A percentile compares a stretch with the other conserved stretches of the same genome.
Conservation (phyloP, 1,284 basidiomycete species). For the Phenoliferia sp. region DNA sequence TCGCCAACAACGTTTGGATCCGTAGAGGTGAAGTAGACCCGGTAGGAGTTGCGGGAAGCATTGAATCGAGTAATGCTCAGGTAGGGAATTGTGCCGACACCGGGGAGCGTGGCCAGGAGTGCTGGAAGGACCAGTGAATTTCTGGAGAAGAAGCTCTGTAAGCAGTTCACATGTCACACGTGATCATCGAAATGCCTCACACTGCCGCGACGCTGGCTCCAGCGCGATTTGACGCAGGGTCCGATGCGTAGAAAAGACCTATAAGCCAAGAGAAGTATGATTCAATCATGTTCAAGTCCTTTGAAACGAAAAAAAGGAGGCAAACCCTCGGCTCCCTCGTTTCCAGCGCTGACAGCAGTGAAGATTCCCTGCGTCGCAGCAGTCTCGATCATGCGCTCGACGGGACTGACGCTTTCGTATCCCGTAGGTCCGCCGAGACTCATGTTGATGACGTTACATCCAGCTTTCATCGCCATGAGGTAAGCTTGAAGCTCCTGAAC, state of each 20-base stretch:
- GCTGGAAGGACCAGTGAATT: background rate
- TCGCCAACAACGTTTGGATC: slow-evolving; percentile 47
- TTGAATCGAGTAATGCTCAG: slow-evolving; percentile 22
- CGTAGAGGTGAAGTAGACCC: slow-evolving; percentile 38
- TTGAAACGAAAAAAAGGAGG: background rate
- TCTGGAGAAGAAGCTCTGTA: background rate
- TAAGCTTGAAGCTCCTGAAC: background rate
- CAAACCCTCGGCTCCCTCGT: slow-evolving; percentile 26
- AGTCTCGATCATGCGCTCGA: slow-evolving; percentile 10
- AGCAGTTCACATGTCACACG: too few relatives aligned
- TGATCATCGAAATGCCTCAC: background rate
- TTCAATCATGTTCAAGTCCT: background rate
- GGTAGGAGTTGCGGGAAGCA: slow-evolving; percentile 22
- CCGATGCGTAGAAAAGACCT: slow-evolving; percentile 22
- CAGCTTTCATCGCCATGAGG: slow-evolving; percentile 2
- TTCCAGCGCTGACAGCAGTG: slow-evolving; percentile 17
- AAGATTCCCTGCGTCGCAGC: slow-evolving; percentile 12
- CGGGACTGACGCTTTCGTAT: slow-evolving; percentile 4
- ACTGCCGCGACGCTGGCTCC: background rate
- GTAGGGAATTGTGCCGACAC: slow-evolving; percentile 38
- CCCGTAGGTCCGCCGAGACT: slow-evolving; percentile 18
- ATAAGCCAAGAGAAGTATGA: too few relatives aligned
- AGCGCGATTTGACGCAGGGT: background rate
- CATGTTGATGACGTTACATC: slow-evolving; percentile 23
- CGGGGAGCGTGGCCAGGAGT: slow-evolving; percentile 34